phyloP scores from a whole-genome alignment of 1,284 basidiomycete species.

The Boletellus deceptivus region DNA sequence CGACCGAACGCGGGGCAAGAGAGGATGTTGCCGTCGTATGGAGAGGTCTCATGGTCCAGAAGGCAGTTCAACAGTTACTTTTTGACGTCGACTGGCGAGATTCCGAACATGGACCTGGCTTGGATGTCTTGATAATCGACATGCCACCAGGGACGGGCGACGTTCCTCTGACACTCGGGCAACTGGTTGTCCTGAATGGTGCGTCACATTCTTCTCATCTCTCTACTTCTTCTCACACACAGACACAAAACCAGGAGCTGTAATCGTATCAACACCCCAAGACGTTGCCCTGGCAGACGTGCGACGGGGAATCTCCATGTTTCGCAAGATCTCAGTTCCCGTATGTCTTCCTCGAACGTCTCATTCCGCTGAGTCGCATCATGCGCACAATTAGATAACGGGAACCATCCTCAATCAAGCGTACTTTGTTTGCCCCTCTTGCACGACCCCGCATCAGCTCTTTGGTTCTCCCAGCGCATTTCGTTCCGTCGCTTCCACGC shows the following conservation, averaged over 20 bases:
- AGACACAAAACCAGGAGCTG: slow-evolving; percentile 50
- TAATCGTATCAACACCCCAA: slow-evolving; percentile 95
- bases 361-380: background rate
- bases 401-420: slow-evolving; percentile 92
- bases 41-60: slow-evolving; percentile 99
- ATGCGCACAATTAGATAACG: slow-evolving; percentile 59
- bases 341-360: slow-evolving; percentile 43
- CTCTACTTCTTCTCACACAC: background rate
- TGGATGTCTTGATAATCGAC: slow-evolving; percentile 92
- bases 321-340: slow-evolving; percentile 86
- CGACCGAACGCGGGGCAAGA: slow-evolving; percentile 19
- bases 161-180: slow-evolving; percentile 89
- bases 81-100: slow-evolving; percentile 95
- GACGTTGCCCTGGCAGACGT: slow-evolving; percentile 93
- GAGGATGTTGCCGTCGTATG: slow-evolving; percentile 76
- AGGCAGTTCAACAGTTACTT: slow-evolving; percentile 93
- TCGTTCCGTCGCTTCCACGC: slow-evolving; percentile 56
- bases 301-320: slow-evolving; percentile 91
- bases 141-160: slow-evolving; percentile 99
- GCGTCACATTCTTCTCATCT: slow-evolving; percentile 13
- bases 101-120: slow-evolving; percentile 38
- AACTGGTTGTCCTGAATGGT: slow-evolving; percentile 89
- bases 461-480: slow-evolving; percentile 78
- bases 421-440: slow-evolving; percentile 83
- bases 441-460: slow-evolving; percentile 68